These are phyloP conservation scores for Abrus pulchellus DNA, from an alignment of 306 rosid genomes.

Conservation along the genomic window DNA sequence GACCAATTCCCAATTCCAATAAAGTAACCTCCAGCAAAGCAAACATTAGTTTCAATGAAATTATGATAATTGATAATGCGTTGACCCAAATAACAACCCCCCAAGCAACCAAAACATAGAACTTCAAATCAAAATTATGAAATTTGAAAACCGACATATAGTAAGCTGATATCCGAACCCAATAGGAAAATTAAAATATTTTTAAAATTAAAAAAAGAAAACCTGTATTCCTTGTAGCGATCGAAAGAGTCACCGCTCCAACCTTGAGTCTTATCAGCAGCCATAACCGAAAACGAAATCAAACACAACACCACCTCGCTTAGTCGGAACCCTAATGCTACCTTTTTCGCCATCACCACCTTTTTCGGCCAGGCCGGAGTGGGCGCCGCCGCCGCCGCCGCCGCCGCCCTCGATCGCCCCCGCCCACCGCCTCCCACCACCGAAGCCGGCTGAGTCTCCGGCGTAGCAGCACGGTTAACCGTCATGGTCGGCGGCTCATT, in stretches of 20 bases:
- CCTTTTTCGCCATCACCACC: conserved; percentile 60
- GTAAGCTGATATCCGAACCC: not conserved
- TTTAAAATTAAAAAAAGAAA: not conserved
- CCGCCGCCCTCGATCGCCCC: conserved; percentile 35
- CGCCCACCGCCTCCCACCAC: conserved; percentile 35
- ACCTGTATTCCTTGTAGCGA: conserved; percentile 99
- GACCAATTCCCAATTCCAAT: not conserved
- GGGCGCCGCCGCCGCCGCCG: conserved; percentile 12
- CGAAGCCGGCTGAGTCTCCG: conserved; percentile 55
- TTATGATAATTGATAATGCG: conserved; percentile 12
- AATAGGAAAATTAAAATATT: not conserved
- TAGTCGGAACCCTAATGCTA: conserved; percentile 86
- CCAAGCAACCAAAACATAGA: not conserved
- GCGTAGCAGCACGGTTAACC: conserved; percentile 58
- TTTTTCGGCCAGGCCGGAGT: conserved; percentile 47
- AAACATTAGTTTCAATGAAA: conserved; percentile 26
- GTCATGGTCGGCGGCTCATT: conserved; percentile 41
- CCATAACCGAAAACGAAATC: conserved; percentile 96
- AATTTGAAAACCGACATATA: not conserved
- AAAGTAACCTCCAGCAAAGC: not conserved
- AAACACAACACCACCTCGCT: conserved; percentile 80
- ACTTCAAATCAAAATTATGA: not conserved
- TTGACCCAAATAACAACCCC: conserved; percentile 26
- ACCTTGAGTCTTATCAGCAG: conserved; percentile 95
- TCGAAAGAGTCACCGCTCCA: conserved; percentile 99